Percentiles rank a stretch among this genome's conserved stretches.
phyloP scores from a whole-genome alignment of 306 rosid species.

The Crotalaria pallida region DNA sequence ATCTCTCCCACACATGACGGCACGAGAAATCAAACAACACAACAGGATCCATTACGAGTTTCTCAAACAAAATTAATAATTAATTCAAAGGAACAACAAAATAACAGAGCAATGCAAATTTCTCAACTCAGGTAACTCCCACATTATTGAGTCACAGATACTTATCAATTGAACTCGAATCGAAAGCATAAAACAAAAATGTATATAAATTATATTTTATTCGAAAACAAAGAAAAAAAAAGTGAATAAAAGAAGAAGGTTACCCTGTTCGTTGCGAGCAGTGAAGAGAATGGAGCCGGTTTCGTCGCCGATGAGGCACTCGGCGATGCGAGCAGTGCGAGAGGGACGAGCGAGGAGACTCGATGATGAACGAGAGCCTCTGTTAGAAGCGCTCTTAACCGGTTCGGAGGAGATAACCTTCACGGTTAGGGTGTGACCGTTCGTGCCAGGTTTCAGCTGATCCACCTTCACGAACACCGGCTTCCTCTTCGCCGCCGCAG shows the following conservation, averaged over 20 bases:
- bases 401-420: conserved; percentile 50
- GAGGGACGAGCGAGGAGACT: conserved; percentile 35
- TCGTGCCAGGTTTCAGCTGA: conserved; percentile 56
- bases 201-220: not conserved
- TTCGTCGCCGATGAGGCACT: conserved; percentile 62
- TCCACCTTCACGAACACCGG: conserved; percentile 64
- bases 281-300: conserved; percentile 56
- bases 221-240: not conserved
- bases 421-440: conserved; percentile 62
- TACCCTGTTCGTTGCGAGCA: conserved; percentile 72
- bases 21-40: too few relatives aligned
- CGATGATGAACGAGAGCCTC: conserved; percentile 39
- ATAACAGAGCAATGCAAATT: too few relatives aligned
- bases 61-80: too few relatives aligned
- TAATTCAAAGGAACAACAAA: too few relatives aligned
- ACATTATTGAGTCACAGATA: not conserved
- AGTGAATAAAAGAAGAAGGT: not conserved
- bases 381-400: conserved; percentile 3
- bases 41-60: too few relatives aligned
- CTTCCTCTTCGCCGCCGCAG: conserved; percentile 49
- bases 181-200: too few relatives aligned
- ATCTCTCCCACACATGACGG: too few relatives aligned
- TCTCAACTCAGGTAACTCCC: too few relatives aligned
- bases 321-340: conserved; percentile 39
- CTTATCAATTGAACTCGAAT: not conserved